Evolutionary conservation across 306 rosid species (phyloP), one percentile per base, ranked within the genome.

Genomic region (Gillenia trifoliata): DNA sequence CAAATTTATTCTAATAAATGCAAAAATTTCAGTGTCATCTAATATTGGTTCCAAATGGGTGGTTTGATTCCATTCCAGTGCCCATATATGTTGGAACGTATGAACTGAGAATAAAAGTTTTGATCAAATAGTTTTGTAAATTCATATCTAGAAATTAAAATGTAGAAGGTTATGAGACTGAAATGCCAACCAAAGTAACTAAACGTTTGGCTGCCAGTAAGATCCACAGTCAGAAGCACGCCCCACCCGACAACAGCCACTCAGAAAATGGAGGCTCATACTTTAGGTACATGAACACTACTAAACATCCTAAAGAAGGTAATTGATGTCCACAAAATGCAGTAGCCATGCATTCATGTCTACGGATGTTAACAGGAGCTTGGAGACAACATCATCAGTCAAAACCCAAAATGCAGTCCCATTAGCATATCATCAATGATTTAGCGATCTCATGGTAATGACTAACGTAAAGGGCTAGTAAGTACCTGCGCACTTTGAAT

Each of bases 401-500:
- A 55, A 57, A 23, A 72, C 54, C 67, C 38, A 40, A 26, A 11
- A 9, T 7, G 47, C 50, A 3, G 25, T 70, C 26, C 4, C 6
- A 17, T 3, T 57, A 2, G 36, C 33, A 71, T 3, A 13, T 9
- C 54, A 25, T 15, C 25, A 33, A 55, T 34, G 41, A 20, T 56
- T 54, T 70, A 33, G 49, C 76, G 45, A 52, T 66, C 64, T 66
- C 50, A 57, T 9, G 41, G 61, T 28, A 71, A 54, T 38, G 56
- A 30, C 4, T 16, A 3, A 33, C 55, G 0, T 3, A 23, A 66
- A 43, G 23, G 38, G 47, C 25, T 11, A 77, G 69, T 49, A 4
- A 38, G 47, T 91, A 93, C 98, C 97, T 91, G 98, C 31, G 97
- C 88, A 66, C 93, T 91, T 84, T 93, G 97, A 67, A 93, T 93